Percentiles rank a stretch among this genome's conserved stretches.
phyloP scores from a whole-genome alignment of 352 stramenopile genomes.

The Globisporangium alternatum region DNA sequence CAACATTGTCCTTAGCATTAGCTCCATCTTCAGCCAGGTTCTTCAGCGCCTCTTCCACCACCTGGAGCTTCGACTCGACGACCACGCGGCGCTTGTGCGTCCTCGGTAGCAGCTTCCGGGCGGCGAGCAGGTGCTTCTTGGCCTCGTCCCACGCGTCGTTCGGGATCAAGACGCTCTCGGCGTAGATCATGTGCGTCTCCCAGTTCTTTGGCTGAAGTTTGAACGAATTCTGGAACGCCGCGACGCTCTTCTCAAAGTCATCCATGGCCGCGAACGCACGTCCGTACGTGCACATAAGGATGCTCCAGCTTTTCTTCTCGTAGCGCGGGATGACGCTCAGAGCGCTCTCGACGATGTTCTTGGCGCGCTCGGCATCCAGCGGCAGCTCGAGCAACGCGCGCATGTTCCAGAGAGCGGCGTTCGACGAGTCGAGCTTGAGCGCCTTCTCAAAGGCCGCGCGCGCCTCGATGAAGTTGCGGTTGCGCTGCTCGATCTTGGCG shows the following conservation, averaged over 20 bases:
- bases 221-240: conserved; percentile 79
- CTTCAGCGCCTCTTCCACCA: conserved; percentile 30
- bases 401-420: conserved; percentile 79
- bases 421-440: conserved; percentile 63
- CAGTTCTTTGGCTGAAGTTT: conserved; percentile 75
- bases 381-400: conserved; percentile 71
- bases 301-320: conserved; percentile 82
- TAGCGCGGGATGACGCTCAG: conserved; percentile 61
- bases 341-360: conserved; percentile 75
- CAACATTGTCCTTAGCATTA: neutral
- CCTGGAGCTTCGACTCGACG: conserved; percentile 61
- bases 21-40: neutral
- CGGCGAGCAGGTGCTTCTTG: conserved; percentile 66
- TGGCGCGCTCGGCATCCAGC: conserved; percentile 56
- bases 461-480: conserved; percentile 54
- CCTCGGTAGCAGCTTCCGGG: conserved; percentile 51
- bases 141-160: conserved; percentile 74
- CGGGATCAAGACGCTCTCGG: conserved; percentile 66
- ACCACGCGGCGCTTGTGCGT: conserved; percentile 46
- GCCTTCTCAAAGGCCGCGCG: conserved; percentile 67
- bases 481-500: conserved; percentile 78
- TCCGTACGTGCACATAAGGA: conserved; percentile 84
- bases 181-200: conserved; percentile 85
- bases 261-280: conserved; percentile 63
- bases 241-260: conserved; percentile 74